Conservation (phyloP, 140 eudicot species). For the Cichorium intybus region DNA sequence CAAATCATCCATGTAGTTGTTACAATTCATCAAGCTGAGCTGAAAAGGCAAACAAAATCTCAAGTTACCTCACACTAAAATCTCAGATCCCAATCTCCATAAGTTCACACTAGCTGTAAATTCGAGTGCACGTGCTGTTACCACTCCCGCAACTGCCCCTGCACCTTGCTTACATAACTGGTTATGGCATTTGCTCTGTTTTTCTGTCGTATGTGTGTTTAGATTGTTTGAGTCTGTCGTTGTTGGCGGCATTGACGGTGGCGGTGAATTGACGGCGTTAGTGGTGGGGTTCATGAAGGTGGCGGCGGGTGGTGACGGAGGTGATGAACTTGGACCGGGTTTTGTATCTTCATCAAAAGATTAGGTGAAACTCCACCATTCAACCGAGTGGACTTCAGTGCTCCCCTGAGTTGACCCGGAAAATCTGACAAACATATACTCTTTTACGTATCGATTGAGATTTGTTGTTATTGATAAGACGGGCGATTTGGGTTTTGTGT, state of each 20-base stretch:
- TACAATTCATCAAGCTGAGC: no score
- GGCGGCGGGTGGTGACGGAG: conserved; percentile 49
- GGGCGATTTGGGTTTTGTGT: conserved; percentile 38
- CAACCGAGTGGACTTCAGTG: conserved; percentile 45
- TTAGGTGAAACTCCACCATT: no score
- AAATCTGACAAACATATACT: conserved; percentile 48
- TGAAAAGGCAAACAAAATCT: no score
- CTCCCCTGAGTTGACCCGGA: conserved; percentile 56
- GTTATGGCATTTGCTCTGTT: no score
- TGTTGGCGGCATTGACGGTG: no score
- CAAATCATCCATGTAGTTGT: no score
- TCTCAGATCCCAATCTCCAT: no score
- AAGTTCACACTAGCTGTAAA: conserved; percentile 48
- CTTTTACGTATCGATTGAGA: conserved; percentile 26
- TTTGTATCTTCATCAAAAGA: conserved; percentile 23
- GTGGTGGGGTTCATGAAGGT: no score
- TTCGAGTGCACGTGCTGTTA: conserved; percentile 63
- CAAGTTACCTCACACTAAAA: no score
- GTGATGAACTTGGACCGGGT: conserved; percentile 20
- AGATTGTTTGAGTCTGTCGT: no score
- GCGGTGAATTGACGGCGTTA: no score
- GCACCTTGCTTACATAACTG: conserved; percentile 54
- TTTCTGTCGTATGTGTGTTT: no score
- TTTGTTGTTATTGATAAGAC: conserved; percentile 21
- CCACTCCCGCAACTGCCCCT: conserved; percentile 83